These are phyloP conservation scores for Pichia cactophila DNA, from an alignment of 1,139 yeast genomes.

Conservation along the genomic window DNA sequence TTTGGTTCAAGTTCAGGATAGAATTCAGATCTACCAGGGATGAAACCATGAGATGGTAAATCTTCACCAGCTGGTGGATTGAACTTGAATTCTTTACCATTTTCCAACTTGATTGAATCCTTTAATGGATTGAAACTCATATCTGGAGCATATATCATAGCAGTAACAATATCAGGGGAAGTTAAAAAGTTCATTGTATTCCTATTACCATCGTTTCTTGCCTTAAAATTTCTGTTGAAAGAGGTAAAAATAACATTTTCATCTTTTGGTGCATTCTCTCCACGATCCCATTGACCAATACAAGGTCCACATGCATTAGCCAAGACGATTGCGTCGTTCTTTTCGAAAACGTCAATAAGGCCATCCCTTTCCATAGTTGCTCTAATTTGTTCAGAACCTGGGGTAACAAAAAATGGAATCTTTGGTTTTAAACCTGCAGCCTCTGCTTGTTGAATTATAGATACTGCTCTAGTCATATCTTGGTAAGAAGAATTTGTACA, in stretches of 20 bases:
- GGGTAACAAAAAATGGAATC: constrained; percentile 88
- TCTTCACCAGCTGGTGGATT: constrained; percentile 80
- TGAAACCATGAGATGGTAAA: constrained; percentile 74
- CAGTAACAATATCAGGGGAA: constrained; percentile 94
- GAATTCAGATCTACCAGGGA: constrained; percentile 72
- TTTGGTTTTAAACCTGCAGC: constrained; percentile 83
- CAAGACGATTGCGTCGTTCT: constrained; percentile 81
- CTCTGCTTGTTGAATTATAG: constrained; percentile 79
- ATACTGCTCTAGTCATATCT: constrained; percentile 93
- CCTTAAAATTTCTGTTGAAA: constrained; percentile 92
- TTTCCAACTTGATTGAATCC: constrained; percentile 57
- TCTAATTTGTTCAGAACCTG: constrained; percentile 97
- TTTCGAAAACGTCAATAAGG: constrained; percentile 65
- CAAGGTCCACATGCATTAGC: constrained; percentile 99
- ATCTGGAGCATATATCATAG: constrained; percentile 90
- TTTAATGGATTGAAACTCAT: constrained; percentile 82
- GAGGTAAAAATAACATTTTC: constrained; percentile 88
- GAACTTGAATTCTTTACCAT: constrained; percentile 70
- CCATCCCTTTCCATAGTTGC: constrained; percentile 98
- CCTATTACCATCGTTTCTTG: constrained; percentile 97
- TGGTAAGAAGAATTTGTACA: constrained; percentile 97
- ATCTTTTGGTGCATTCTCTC: constrained; percentile 49
- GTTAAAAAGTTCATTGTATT: constrained; percentile 94
- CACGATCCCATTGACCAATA: constrained; percentile 98
- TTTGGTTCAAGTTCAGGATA: constrained; percentile 79